A percentile compares a stretch with the other conserved stretches of the same genome.
phyloP scores from a whole-genome alignment of 1,284 basidiomycete species.

The Phylloboletellus chloephorus region DNA sequence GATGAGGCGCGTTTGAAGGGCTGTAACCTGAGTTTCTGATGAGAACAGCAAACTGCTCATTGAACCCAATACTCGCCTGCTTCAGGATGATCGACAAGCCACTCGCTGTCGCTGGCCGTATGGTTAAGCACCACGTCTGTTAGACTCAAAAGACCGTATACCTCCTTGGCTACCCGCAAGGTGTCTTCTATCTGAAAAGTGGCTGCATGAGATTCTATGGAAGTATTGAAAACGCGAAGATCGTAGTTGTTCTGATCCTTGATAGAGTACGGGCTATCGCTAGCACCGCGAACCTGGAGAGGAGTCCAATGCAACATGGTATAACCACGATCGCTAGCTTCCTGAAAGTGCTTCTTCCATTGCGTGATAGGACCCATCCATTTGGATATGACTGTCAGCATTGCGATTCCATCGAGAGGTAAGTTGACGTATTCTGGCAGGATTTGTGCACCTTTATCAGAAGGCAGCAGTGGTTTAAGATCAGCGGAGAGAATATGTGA shows the following conservation, averaged over 20 bases:
- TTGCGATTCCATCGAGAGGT: conserved; percentile 79
- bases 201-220: conserved; percentile 47
- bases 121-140: conserved; percentile 96
- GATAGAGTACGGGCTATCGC: conserved; percentile 89
- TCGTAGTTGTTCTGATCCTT: conserved; percentile 82
- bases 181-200: conserved; percentile 55
- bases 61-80: conserved; percentile 51
- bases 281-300: conserved; percentile 82
- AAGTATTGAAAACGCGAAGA: conserved; percentile 57
- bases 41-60: conserved; percentile 4
- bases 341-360: conserved; percentile 77
- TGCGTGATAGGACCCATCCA: conserved; percentile 86
- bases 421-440: conserved; percentile 54
- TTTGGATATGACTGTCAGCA: conserved; percentile 88
- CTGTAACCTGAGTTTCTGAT: conserved; percentile 65
- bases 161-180: conserved; percentile 65
- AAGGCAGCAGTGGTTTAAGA: conserved; percentile 45
- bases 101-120: conserved; percentile 87
- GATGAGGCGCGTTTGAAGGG: conserved; percentile 83
- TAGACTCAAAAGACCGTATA: conserved; percentile 82
- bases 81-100: conserved; percentile 92
- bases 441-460: conserved; percentile 45
- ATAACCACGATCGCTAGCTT: conserved; percentile 84
- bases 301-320: conserved; percentile 96
- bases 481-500: conserved; percentile 63